Conservation (phyloP, 1,139 yeast species). For the Torulaspora globosa region DNA sequence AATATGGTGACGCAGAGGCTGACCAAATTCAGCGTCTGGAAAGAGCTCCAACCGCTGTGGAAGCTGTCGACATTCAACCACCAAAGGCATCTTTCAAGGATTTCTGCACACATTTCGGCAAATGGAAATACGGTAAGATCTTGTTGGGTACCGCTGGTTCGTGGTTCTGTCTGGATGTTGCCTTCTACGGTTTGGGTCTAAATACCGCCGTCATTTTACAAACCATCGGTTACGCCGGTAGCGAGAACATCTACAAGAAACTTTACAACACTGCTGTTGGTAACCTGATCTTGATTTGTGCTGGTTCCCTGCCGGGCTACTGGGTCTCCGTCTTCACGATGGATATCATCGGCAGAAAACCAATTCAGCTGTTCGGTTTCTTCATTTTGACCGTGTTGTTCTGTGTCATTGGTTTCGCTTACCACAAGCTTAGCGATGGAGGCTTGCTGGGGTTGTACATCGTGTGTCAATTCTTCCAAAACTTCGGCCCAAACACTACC, state of each 20-base stretch:
- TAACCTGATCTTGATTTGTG: conserved; percentile 83
- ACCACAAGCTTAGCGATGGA: conserved; percentile 57
- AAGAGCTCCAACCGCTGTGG: conserved; percentile 44
- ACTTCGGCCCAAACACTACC: conserved; percentile 93
- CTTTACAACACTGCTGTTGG: conserved; percentile 78
- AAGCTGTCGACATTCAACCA: conserved; percentile 36
- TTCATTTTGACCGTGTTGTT: conserved; percentile 60
- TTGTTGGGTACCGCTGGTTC: conserved; percentile 93
- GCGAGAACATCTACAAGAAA: conserved; percentile 56
- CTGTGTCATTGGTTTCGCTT: conserved; percentile 67
- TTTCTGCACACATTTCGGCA: conserved; percentile 66
- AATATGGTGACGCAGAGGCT: conserved; percentile 43
- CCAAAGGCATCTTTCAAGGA: conserved; percentile 52
- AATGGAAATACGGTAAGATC: conserved; percentile 85
- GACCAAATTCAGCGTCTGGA: conserved; percentile 43
- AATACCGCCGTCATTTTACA: conserved; percentile 76
- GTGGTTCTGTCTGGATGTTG: conserved; percentile 95
- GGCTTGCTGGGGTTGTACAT: conserved; percentile 74
- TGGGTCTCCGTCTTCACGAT: conserved; percentile 76
- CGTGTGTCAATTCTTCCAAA: conserved; percentile 77
- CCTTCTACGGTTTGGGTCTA: conserved; percentile 84
- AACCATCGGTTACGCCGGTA: conserved; percentile 75
- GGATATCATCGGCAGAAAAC: conserved; percentile 77
- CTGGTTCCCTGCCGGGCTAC: conserved; percentile 90
- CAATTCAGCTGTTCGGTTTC: conserved; percentile 74